Evolutionary conservation across 1,284 basidiomycete species (phyloP), one percentile per base, ranked within the genome.

Genomic region (Ganoderma multipileum): DNA sequence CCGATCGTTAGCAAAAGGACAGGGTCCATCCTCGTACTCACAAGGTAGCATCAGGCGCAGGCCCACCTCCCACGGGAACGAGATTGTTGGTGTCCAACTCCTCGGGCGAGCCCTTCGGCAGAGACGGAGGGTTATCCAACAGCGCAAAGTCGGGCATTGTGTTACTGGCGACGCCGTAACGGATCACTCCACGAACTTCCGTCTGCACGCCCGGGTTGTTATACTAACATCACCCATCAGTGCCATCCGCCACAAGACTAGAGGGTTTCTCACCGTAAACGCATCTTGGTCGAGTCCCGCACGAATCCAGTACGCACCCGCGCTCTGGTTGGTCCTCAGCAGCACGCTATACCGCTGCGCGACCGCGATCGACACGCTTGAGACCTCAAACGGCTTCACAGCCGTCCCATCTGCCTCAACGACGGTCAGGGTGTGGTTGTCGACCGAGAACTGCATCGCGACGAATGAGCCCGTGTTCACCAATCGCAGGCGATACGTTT

Each of bases 401-500:
- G 81, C 75, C 0, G 81, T 84, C 42, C 84, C 84, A 68, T 87
- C 85, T 3, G 82, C 85, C 68, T 85, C 85, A 67, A 86, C 78
- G 36, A 87, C 79, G 3, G 81, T 83, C 55, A 87, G 78, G 0
- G 78, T 76, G 74, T 86, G 85, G 4, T 72, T 72, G 68, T 86
- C 85, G 52, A 87, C 76, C 1, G 81, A 81, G 77, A 86, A 82
- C 42, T 78, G 76, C 59, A 83, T 76, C n/a, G 80, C 77, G 26
- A 83, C 82, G 72, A 84, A 82, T 33, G 81, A 80, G 41, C 86
- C 86, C 0, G 83, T 74, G 76, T 89, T 85, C 73, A 87, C 79
- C 62, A 90, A 76, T n/a, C 88, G 83, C 28, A 90, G 76, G 42
- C 87, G 85, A 70, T 87, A 84, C 14, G 75, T 76, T 67, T 74